phyloP scores from a whole-genome alignment of 140 eudicot genomes.

The Stevia rebaudiana region DNA sequence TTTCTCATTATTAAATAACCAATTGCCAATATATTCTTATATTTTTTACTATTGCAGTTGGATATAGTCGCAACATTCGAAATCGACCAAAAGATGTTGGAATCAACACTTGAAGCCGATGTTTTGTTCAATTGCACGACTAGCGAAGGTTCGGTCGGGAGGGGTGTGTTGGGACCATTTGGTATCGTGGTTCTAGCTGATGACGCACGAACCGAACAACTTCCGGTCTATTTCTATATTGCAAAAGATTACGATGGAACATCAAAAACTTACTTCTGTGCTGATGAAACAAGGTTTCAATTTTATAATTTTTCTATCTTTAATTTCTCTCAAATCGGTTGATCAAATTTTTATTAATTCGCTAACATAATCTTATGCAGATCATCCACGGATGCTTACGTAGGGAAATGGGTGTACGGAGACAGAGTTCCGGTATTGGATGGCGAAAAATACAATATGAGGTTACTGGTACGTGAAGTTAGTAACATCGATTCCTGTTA shows the following conservation, averaged over 20 bases:
- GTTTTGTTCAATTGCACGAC: slow-evolving; percentile 41
- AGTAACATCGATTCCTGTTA: too few species aligned
- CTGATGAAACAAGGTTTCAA: slow-evolving; percentile 40
- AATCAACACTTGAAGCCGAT: slow-evolving; percentile 41
- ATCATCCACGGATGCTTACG: slow-evolving; percentile 24
- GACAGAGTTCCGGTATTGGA: slow-evolving; percentile 45
- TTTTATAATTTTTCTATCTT: background rate
- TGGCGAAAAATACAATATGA: slow-evolving; percentile 53
- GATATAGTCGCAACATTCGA: slow-evolving; percentile 35
- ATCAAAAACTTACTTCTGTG: slow-evolving; percentile 35
- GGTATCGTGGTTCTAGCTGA: slow-evolving; percentile 40
- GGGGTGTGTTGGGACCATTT: slow-evolving; percentile 40
- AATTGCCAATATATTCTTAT: background rate
- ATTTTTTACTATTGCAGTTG: slow-evolving; percentile 15
- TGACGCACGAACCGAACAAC: slow-evolving; percentile 25
- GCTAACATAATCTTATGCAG: slow-evolving; percentile 22
- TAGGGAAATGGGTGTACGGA: slow-evolving; percentile 44
- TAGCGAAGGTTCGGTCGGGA: slow-evolving; percentile 33
- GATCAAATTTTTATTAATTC: background rate
- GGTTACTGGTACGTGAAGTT: slow-evolving; percentile 53
- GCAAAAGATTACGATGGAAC: slow-evolving; percentile 37
- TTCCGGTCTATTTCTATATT: slow-evolving; percentile 38
- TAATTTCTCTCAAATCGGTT: background rate
- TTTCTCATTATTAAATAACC: background rate
- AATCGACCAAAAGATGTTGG: slow-evolving; percentile 32